Percentiles rank a stretch among this genome's conserved stretches.
phyloP scores from a whole-genome alignment of 208 protist genomes.

The Wallacemonas collosoma region DNA sequence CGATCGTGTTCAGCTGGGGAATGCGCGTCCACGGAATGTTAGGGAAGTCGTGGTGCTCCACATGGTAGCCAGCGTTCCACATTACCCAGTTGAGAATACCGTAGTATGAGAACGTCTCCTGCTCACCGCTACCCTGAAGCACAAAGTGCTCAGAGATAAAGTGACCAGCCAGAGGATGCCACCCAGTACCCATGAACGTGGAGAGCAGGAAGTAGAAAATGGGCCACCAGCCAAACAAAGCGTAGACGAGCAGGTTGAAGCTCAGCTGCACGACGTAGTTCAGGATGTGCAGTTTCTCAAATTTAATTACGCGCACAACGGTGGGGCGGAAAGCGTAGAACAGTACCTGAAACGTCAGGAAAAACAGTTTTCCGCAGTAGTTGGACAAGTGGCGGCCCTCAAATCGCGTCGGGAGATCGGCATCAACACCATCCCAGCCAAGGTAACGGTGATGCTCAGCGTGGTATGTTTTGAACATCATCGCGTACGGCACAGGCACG shows the following conservation, averaged over 20 bases:
- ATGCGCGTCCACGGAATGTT: slow-evolving; percentile 92
- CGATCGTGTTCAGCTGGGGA: slow-evolving; percentile 81
- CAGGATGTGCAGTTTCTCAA: slow-evolving; percentile 52
- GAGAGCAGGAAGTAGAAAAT: slow-evolving; percentile 81
- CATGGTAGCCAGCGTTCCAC: slow-evolving; percentile 97
- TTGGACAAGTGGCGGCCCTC: slow-evolving; percentile 76
- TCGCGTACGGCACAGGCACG: slow-evolving; percentile 86
- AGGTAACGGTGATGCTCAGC: slow-evolving; percentile 93
- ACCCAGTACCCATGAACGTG: slow-evolving; percentile 78
- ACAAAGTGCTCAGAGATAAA: slow-evolving; percentile 95
- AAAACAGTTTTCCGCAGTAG: slow-evolving; percentile 77
- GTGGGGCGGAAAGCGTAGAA: slow-evolving; percentile 91
- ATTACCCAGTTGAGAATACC: slow-evolving; percentile 89
- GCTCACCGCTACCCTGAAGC: slow-evolving; percentile 62
- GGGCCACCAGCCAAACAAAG: slow-evolving; percentile 57
- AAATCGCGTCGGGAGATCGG: slow-evolving; percentile 82
- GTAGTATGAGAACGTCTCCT: slow-evolving; percentile 98
- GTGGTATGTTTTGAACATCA: slow-evolving; percentile 94
- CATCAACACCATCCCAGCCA: slow-evolving; percentile 85
- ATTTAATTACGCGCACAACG: slow-evolving; percentile 64
- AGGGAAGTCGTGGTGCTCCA: slow-evolving; percentile 98
- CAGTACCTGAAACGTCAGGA: slow-evolving; percentile 86
- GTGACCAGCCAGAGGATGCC: slow-evolving; percentile 91
- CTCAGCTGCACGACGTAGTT: slow-evolving; percentile 56
- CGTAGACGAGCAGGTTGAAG: slow-evolving; percentile 47